A percentile compares a stretch with the other conserved stretches of the same genome.
Conservation (phyloP, 225 moss, liverwort and hornwort genomes). For the Bryoerythrophyllum caledonicum region DNA sequence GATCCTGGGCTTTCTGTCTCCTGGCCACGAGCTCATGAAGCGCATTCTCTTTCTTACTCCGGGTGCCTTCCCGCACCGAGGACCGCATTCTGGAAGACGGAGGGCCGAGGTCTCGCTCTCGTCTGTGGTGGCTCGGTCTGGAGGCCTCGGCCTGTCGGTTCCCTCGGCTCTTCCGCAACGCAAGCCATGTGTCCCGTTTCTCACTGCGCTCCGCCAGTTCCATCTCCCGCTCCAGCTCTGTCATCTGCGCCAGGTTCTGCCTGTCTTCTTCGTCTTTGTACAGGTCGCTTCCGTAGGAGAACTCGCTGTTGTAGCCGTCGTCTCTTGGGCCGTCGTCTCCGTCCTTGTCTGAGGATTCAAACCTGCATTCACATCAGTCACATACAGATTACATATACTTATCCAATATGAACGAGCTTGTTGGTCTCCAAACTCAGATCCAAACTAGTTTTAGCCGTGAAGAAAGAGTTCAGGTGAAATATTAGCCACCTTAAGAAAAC, state of each 20-base stretch:
- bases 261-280: conserved; percentile 97
- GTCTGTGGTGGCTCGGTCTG: conserved; percentile 67
- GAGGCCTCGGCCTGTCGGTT: conserved; percentile 68
- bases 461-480: too few species aligned
- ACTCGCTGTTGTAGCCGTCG: conserved; percentile 89
- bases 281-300: conserved; percentile 93
- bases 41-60: conserved; percentile 87
- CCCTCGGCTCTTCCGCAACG: conserved; percentile 73
- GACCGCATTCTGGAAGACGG: conserved; percentile 97
- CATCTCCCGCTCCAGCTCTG: conserved; percentile 92
- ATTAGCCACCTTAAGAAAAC: too few species aligned
- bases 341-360: conserved; percentile 89
- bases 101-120: conserved; percentile 72
- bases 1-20: conserved; percentile 85
- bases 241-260: conserved; percentile 65
- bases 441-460: too few species aligned
- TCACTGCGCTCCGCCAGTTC: conserved; percentile 88
- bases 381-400: background rate
- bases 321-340: conserved; percentile 72
- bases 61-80: conserved; percentile 78
- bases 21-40: conserved; percentile 84
- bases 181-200: conserved; percentile 84
- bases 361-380: conserved; percentile 37
- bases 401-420: too few species aligned
- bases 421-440: too few species aligned